Evolutionary conservation across 225 moss, liverwort and hornwort genomes (phyloP).

Genomic region (Anthoceros angustus): DNA sequence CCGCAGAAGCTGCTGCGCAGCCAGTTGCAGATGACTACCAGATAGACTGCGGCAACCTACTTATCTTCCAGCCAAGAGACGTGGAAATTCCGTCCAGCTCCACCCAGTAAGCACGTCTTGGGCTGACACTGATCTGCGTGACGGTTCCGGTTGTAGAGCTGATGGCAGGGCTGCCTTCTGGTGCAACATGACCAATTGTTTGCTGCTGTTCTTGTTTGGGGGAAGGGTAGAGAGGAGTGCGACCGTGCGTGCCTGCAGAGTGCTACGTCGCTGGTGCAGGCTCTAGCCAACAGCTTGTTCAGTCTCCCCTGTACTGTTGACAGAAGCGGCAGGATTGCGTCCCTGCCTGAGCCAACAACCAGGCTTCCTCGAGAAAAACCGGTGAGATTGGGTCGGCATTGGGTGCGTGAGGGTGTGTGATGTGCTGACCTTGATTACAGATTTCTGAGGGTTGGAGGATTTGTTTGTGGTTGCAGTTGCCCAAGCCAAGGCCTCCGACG

Average conservation of each 20-base stretch:
- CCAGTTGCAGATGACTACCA: constrained; percentile 6
- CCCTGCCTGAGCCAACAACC: constrained; percentile 53
- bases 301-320: constrained; percentile 67
- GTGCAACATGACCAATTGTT: background rate
- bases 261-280: constrained; percentile 63
- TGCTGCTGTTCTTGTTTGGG: background rate
- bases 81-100: constrained; percentile 6
- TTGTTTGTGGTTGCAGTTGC: constrained; percentile 34
- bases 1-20: constrained; percentile 7
- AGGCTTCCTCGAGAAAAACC: constrained; percentile 87
- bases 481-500: constrained; percentile 59
- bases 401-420: background rate
- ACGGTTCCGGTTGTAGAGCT: background rate
- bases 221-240: constrained; percentile 12
- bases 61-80: constrained; percentile 25
- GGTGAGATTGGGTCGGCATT: constrained; percentile 19
- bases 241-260: constrained; percentile 44
- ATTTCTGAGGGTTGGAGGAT: background rate
- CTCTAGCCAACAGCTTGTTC: constrained; percentile 42
- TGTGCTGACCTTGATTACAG: background rate
- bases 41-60: constrained; percentile 29
- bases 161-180: background rate
- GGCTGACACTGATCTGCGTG: background rate
- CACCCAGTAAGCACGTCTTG: constrained; percentile 11
- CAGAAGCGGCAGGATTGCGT: constrained; percentile 69